Evolutionary conservation across 768 basidiomycete genomes (phyloP).

Genomic region (Termitomyces bulborhizus): DNA sequence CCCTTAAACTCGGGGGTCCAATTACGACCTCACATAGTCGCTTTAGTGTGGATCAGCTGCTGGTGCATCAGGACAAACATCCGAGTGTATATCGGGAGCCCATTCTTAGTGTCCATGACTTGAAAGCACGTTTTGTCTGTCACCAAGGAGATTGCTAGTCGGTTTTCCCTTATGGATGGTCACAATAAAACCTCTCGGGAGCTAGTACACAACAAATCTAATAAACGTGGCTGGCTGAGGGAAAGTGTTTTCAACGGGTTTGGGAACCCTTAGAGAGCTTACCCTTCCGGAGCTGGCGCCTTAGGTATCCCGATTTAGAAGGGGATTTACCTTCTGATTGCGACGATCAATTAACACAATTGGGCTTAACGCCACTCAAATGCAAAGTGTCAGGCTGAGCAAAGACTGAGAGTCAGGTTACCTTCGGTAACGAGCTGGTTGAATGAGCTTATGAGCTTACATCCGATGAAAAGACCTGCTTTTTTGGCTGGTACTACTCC

Average conservation of each 20-base stretch:
- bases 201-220: too few species aligned
- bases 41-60: neutral
- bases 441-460: neutral
- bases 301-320: neutral
- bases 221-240: neutral
- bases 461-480: neutral
- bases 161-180: neutral
- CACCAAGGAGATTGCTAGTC: too few species aligned
- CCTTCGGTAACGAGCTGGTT: neutral
- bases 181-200: too few species aligned
- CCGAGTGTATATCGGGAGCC: neutral
- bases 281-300: neutral
- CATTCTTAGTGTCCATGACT: neutral
- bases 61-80: neutral
- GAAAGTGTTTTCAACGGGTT: too few species aligned
- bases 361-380: neutral
- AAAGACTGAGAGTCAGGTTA: neutral
- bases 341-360: neutral
- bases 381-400: neutral
- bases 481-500: neutral
- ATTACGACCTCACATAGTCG: too few species aligned
- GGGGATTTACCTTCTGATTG: neutral
- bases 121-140: too few species aligned
- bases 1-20: neutral
- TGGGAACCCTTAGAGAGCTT: too few species aligned